These are phyloP conservation scores for Penicillium sp. DNA, from an alignment of 2,329 filamentous ascomycete genomes.

Conservation along the genomic window DNA sequence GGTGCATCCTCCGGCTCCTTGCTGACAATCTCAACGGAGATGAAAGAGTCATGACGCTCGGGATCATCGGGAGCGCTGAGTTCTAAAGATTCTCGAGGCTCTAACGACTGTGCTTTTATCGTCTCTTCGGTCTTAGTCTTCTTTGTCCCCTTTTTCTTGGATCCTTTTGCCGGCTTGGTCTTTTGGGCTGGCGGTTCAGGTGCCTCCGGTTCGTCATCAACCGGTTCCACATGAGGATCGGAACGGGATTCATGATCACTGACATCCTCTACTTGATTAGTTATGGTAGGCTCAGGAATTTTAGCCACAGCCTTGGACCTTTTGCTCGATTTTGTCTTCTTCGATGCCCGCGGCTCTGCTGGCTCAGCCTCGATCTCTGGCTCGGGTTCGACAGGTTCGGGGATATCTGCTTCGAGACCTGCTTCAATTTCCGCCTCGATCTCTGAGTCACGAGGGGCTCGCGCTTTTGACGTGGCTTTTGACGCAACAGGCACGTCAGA, in stretches of 20 bases:
- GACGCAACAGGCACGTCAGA: slow-evolving; percentile 50
- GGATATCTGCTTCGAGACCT: slow-evolving; percentile 58
- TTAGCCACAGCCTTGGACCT: slow-evolving; percentile 25
- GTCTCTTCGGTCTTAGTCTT: slow-evolving; percentile 22
- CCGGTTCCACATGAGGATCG: slow-evolving; percentile 2
- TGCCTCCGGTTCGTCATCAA: slow-evolving; percentile 10
- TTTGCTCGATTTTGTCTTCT: slow-evolving; percentile 32
- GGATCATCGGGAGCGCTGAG: neutral
- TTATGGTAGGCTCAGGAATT: slow-evolving; percentile 1
- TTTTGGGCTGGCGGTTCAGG: slow-evolving; percentile 18
- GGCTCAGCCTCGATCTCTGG: slow-evolving; percentile 8
- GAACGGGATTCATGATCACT: slow-evolving; percentile 11
- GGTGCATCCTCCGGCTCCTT: slow-evolving; percentile 27
- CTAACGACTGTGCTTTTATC: slow-evolving; percentile 2
- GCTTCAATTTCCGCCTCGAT: slow-evolving; percentile 64
- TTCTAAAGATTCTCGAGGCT: slow-evolving; percentile 5
- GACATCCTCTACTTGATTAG: slow-evolving; percentile 8
- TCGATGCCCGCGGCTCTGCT: slow-evolving; percentile 30
- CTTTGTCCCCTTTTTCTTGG: slow-evolving; percentile 24
- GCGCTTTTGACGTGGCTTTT: slow-evolving; percentile 45
- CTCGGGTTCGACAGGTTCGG: slow-evolving; percentile 49
- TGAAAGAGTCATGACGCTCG: slow-evolving; percentile 27
- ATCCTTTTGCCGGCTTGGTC: slow-evolving; percentile 17
- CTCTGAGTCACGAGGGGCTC: slow-evolving; percentile 60
- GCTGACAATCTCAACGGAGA: slow-evolving; percentile 30